Percentiles rank a stretch among this genome's conserved stretches.
phyloP scores from a whole-genome alignment of 2,329 filamentous ascomycete species.

The Paecilomyces fulvus region DNA sequence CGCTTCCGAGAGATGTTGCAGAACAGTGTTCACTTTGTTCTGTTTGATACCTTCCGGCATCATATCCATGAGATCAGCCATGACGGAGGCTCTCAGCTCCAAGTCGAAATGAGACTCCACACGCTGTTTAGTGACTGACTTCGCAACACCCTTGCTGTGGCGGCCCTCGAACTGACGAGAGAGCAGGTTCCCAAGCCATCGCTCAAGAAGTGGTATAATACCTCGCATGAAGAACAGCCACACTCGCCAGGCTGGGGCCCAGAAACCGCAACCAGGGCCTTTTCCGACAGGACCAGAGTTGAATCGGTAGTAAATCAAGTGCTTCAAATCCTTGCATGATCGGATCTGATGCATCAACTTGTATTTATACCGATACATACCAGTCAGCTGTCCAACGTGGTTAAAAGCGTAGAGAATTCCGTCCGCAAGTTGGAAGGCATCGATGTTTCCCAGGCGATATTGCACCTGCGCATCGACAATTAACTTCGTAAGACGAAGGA shows the following conservation, averaged over 20 bases:
- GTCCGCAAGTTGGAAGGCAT: constrained; percentile 96
- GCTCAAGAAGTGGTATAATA: constrained; percentile 90
- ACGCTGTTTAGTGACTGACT: constrained; percentile 98
- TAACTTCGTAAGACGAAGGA: constrained; percentile 86
- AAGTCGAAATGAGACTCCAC: constrained; percentile 98
- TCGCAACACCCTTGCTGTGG: constrained; percentile 97
- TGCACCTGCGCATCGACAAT: constrained; percentile 98
- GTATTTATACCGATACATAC: constrained; percentile 99
- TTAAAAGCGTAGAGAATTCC: constrained; percentile 99
- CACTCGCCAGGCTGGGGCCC: constrained; percentile 96
- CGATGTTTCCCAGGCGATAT: constrained; percentile 93
- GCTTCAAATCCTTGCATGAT: constrained; percentile 97
- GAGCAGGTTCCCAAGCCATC: constrained; percentile 93
- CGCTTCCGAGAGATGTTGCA: constrained; percentile 94
- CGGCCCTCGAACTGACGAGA: constrained; percentile 97
- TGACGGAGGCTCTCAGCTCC: constrained; percentile 92
- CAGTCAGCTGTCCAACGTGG: constrained; percentile 93
- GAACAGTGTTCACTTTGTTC: constrained; percentile 96
- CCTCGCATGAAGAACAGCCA: constrained; percentile 99
- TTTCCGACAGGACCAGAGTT: constrained; percentile 96
- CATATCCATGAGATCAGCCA: constrained; percentile 99
- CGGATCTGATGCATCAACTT: constrained; percentile 99
- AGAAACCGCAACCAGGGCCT: constrained; percentile 95
- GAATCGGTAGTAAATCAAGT: constrained; percentile 98
- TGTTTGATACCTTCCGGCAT: constrained; percentile 99